Evolutionary conservation across 805 yeast species (phyloP).

Genomic region (Candida pini): DNA sequence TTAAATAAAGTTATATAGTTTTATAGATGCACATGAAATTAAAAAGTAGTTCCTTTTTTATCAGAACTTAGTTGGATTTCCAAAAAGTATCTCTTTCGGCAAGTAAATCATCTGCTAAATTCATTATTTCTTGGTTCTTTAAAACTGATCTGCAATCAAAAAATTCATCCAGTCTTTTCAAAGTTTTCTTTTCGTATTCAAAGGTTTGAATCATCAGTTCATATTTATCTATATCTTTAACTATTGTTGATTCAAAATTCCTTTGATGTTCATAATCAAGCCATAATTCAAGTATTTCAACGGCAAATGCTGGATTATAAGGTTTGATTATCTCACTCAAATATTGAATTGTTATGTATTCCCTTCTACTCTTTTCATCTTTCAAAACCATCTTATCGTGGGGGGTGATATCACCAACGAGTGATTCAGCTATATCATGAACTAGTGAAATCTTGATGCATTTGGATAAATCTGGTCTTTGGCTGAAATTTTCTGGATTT

Average conservation of each 20-base stretch:
- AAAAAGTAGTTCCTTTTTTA: not conserved
- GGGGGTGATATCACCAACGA: slow-evolving; percentile 95
- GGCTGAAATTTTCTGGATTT: slow-evolving; percentile 25
- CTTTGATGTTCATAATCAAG: slow-evolving; percentile 83
- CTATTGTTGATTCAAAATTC: slow-evolving; percentile 78
- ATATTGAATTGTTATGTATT: slow-evolving; percentile 64
- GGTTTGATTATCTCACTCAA: slow-evolving; percentile 54
- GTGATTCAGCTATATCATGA: slow-evolving; percentile 90
- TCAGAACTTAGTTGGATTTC: too few species aligned
- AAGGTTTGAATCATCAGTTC: slow-evolving; percentile 79
- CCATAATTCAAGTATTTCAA: slow-evolving; percentile 70
- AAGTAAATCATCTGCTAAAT: slow-evolving; percentile 59
- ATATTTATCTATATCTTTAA: slow-evolving; percentile 89
- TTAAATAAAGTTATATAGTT: not conserved
- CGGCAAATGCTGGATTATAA: slow-evolving; percentile 58
- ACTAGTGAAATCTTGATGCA: slow-evolving; percentile 84
- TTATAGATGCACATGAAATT: not conserved
- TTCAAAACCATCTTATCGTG: slow-evolving; percentile 59
- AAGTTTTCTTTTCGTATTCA: slow-evolving; percentile 71
- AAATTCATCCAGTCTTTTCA: slow-evolving; percentile 64
- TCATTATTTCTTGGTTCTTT: slow-evolving; percentile 64
- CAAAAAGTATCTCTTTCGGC: slow-evolving; percentile 40
- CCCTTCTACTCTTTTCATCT: slow-evolving; percentile 80
- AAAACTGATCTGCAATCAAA: slow-evolving; percentile 55
- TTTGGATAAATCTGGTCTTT: slow-evolving; percentile 44